Conservation (phyloP, 371 early-diverging fungal species). For the Mucor lusitanicus region DNA sequence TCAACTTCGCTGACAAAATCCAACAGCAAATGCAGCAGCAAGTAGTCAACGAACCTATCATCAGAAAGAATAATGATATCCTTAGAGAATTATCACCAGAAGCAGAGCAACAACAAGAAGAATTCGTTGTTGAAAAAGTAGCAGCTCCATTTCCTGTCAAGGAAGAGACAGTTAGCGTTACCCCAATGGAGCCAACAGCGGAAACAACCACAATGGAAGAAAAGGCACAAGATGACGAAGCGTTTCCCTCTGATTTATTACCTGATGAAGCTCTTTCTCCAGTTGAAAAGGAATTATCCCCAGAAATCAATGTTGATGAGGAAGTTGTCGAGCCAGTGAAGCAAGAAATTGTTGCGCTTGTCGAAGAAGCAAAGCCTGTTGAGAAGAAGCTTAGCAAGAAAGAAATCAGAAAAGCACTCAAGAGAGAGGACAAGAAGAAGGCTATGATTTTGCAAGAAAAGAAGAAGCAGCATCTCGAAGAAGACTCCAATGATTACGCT, state of each 20-base stretch:
- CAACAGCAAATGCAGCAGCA: background rate
- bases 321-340: background rate
- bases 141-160: background rate
- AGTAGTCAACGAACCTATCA: background rate
- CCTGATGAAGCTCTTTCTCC: slow-evolving; percentile 15
- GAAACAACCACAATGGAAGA: background rate
- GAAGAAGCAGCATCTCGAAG: slow-evolving; percentile 5
- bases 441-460: background rate
- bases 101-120: slow-evolving; percentile 10
- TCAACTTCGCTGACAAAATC: background rate
- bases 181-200: background rate
- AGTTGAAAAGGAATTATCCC: slow-evolving; percentile 12
- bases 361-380: background rate
- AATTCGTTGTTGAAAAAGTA: background rate
- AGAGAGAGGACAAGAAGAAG: slow-evolving; percentile 4
- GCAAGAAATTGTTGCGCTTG: background rate
- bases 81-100: slow-evolving; percentile 16
- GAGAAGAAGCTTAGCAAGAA: background rate
- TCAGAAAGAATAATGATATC: slow-evolving; percentile 3
- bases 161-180: background rate
- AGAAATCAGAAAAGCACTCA: background rate
- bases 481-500: slow-evolving; percentile 30
- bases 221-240: slow-evolving; percentile 9
- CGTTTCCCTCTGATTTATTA: slow-evolving; percentile 2
- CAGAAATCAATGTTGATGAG: slow-evolving; percentile 1